phyloP scores from a whole-genome alignment of 345 rosid species.

The Eucalyptus pumila region DNA sequence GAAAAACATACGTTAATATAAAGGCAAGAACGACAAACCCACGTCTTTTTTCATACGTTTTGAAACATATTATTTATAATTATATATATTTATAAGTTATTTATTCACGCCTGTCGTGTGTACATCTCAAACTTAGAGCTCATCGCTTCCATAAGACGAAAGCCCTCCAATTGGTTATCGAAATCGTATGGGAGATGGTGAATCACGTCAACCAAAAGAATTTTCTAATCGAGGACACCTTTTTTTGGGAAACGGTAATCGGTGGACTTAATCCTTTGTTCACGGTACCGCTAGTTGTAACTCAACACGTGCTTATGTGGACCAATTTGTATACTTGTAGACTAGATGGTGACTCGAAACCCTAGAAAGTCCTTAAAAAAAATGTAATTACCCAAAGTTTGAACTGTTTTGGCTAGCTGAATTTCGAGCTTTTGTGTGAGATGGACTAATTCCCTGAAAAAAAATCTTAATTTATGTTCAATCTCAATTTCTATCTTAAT shows the following conservation, averaged over 20 bases:
- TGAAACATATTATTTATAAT: neutral
- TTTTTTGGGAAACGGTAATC: neutral
- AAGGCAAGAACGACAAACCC: neutral
- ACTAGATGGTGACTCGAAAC: neutral
- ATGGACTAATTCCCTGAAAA: neutral
- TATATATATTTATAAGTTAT: neutral
- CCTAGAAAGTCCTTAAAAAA: neutral
- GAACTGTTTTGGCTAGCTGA: neutral
- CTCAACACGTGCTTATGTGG: neutral
- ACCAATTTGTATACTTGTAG: neutral
- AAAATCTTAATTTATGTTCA: neutral
- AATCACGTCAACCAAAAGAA: neutral
- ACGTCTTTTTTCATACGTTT: neutral
- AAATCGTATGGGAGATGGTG: neutral
- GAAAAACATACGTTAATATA: neutral
- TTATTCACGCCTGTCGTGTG: neutral
- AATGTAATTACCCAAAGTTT: neutral
- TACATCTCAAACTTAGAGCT: neutral
- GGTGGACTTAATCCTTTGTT: neutral
- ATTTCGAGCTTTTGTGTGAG: neutral
- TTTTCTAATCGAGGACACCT: neutral
- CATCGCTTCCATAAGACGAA: neutral
- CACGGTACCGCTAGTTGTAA: neutral
- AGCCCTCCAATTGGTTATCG: neutral
- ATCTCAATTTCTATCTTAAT: neutral